Base-by-base conservation (phyloP, 2,329 filamentous ascomycete genomes). In the Colletotrichum incanum region DNA sequence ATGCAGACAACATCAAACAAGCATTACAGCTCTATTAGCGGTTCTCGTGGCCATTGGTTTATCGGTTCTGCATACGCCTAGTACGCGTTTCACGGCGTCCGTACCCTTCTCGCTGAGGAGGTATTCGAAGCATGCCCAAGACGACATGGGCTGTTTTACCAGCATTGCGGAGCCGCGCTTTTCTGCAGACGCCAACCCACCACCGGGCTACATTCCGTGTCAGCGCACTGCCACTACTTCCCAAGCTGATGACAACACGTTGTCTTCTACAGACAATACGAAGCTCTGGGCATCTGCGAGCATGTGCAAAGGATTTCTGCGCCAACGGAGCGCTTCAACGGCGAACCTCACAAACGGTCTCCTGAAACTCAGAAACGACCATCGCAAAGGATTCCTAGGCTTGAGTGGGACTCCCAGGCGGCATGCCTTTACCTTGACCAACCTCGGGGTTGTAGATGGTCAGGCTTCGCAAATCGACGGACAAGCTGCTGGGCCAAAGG, bases 101-200 rank as follows among this genome's bases (percentile, higher is more conserved):
- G 59, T 62, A 34, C 59, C 59, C 41, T 62, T 62, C 26, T 62
- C 59, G 12, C 43, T 62, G 8, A 62, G 59, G 26, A 62, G 31
- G 2, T 62, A 31, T 23, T 34, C 41, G 28, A 62, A 62, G 28
- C 41, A 62, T 34, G 11, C 41, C 11, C 23, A 34, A 8, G 3
- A 50, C 18, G 43, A 39, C 59, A 62, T 62, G 59, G 59, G 59
- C 28, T 62, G 59, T 49, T 62, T 49, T 49, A 62, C 59, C 16
- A 34, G 41, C 9, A 37, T 62, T 50, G 59, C 59, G 20, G 59
- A 62, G 59, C 59, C 59, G 18, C 41, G 59, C 59, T 62, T 62
- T 37, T 62, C 41, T 23, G 41, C 59, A 62, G 59, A 62, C 9
- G 59, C 14, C 41, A 49, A 18, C 18, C 59, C 59, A n/a, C 59